Base-by-base conservation (phyloP, 768 basidiomycete species). In the Suillus discolor region DNA sequence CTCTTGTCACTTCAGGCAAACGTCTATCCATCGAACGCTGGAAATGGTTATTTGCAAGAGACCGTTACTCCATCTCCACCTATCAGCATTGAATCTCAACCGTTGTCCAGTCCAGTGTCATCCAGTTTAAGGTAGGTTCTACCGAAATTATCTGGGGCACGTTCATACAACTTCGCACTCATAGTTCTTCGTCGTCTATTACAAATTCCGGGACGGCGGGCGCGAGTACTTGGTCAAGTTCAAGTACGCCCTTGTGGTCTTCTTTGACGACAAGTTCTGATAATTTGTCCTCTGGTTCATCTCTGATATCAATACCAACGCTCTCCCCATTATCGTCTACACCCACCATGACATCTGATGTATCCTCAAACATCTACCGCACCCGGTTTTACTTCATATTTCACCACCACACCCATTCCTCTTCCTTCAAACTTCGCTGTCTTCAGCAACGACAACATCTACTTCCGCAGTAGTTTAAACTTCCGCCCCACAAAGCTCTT, bases 191-290 rank as follows among this genome's bases (percentile, higher is more conserved):
- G 9, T 18, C 38, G 12, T 20, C 39, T 20, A 41, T 41, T 25
- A 12, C 39, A 44, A 39, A 39, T 39, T 41, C 57, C 16, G 57
- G 9, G 57, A 20, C 59, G 13, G 31, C 25, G 18, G 41, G 16
- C 7, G 8, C 18, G 57, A 65, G 64, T 31, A 54, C 55, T 38
- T 49, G 28, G 38, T 34, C 66, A 65, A 49, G 20, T 11, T 65
- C 57, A 42, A 57, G 39, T 67, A 60, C 57, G 47, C 28, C 42
- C 39, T 31, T 42, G n/a, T 59, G n/a, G 25, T 41, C 66, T 23
- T 65, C 59, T 44, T 31, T 38, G 41, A 44, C 25, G 41, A 16
- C 59, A 36, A 64, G 9, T 25, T 39, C 64, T 67, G 25, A 65
- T 49, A 23, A 25, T 42, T 51, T 31, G 18, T 55, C 62, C 8